Conservation (phyloP, 2,329 filamentous ascomycete species). For the Aspergillus novoparasiticus region DNA sequence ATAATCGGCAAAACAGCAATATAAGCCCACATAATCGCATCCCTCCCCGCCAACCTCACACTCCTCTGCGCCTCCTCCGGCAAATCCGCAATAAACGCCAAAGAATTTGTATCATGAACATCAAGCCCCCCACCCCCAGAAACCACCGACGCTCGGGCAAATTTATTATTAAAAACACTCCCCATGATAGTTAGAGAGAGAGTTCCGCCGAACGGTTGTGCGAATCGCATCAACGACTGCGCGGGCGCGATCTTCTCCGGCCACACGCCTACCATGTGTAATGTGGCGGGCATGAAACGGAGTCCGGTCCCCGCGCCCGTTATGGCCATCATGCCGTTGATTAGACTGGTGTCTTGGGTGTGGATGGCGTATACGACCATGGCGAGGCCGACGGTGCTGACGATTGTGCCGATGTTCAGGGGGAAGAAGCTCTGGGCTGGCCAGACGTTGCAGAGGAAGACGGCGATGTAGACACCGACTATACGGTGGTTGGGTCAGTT, state of each 20-base stretch:
- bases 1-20: slow-evolving; percentile 64
- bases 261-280: slow-evolving; percentile 67
- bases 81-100: slow-evolving; percentile 41
- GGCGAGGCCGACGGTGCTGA: slow-evolving; percentile 61
- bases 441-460: slow-evolving; percentile 62
- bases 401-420: slow-evolving; percentile 58
- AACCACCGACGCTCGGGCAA: slow-evolving; percentile 29
- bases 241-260: slow-evolving; percentile 60
- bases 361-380: slow-evolving; percentile 61
- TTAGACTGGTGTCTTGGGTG: slow-evolving; percentile 49
- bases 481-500: not conserved
- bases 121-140: slow-evolving; percentile 34
- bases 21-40: slow-evolving; percentile 68
- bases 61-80: slow-evolving; percentile 37
- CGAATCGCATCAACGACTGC: slow-evolving; percentile 62
- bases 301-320: slow-evolving; percentile 65
- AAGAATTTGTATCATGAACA: slow-evolving; percentile 38
- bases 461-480: slow-evolving; percentile 60
- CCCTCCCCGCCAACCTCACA: slow-evolving; percentile 50
- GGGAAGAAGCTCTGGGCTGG: slow-evolving; percentile 64
- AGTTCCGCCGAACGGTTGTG: slow-evolving; percentile 65
- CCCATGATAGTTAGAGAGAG: slow-evolving; percentile 69
- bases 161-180: slow-evolving; percentile 67
- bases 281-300: slow-evolving; percentile 64
- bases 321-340: slow-evolving; percentile 69